Conservation (phyloP, 164 flowering plant genomes). For the Platanus orientalis region DNA sequence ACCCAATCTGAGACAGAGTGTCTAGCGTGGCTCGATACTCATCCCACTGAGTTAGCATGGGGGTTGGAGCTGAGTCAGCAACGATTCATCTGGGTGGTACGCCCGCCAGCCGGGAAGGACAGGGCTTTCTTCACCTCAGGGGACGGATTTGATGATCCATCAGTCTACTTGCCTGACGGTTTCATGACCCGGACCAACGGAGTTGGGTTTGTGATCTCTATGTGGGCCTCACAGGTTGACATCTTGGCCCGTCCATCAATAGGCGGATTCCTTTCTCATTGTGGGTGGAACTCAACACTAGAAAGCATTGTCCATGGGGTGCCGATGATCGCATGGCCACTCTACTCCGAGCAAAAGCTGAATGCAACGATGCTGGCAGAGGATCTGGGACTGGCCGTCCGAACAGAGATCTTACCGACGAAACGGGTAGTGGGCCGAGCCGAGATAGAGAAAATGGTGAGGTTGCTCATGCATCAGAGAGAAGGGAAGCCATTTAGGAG, state of each 20-base stretch:
- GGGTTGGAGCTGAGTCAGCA: conserved; percentile 27
- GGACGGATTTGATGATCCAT: not conserved
- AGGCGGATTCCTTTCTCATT: conserved; percentile 23
- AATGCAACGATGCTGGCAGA: conserved; percentile 16
- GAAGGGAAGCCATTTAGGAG: conserved; percentile 5
- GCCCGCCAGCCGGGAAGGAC: conserved; percentile 3
- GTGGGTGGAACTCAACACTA: conserved; percentile 23
- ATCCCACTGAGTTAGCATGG: conserved; percentile 29
- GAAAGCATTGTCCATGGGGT: conserved; percentile 23
- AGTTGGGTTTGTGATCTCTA: conserved; percentile 8
- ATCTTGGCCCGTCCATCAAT: conserved; percentile 12
- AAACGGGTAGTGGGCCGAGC: not conserved
- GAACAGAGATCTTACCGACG: not conserved
- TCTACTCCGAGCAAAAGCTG: conserved; percentile 20
- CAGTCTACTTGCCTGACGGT: conserved; percentile 13
- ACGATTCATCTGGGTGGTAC: conserved; percentile 19
- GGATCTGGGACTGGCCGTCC: conserved; percentile 10
- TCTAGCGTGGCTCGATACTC: conserved; percentile 26
- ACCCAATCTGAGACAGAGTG: not conserved
- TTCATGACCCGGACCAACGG: conserved; percentile 10
- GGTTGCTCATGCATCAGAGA: conserved; percentile 5
- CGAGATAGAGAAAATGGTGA: conserved; percentile 9
- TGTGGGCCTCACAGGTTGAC: conserved; percentile 22
- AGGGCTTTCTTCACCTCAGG: conserved; percentile 6
- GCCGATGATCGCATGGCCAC: conserved; percentile 27